Percentiles rank a stretch among this genome's conserved stretches.
Evolutionary conservation across 768 basidiomycete species (phyloP).

Genomic region (Naganishia onofrii): DNA sequence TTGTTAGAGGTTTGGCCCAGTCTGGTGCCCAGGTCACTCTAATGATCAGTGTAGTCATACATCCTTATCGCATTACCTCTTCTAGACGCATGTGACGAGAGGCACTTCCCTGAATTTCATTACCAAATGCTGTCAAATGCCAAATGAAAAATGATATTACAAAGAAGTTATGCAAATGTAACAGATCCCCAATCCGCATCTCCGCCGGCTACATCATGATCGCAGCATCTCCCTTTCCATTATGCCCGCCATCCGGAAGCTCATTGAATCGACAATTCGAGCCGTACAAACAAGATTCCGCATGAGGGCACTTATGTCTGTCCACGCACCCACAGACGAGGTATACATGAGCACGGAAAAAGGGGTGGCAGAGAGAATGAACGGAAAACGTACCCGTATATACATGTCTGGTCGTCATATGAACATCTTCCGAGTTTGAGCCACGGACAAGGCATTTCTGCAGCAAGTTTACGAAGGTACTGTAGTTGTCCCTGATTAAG

Average conservation of each 20-base stretch:
- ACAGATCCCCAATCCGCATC: no score
- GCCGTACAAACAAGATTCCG: conserved; percentile 33
- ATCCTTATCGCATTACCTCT: no score
- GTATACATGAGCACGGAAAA: neutral
- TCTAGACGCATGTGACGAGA: no score
- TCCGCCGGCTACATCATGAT: conserved; percentile 11
- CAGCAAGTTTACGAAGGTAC: conserved; percentile 39
- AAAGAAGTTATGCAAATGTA: no score
- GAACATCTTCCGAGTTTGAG: conserved; percentile 37
- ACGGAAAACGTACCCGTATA: conserved; percentile 40
- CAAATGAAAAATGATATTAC: no score
- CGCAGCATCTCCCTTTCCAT: conserved; percentile 15
- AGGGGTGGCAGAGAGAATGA: neutral
- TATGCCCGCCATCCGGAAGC: conserved; percentile 29
- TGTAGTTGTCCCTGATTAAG: conserved; percentile 34
- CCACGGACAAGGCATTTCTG: conserved; percentile 45
- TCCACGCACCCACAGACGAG: neutral
- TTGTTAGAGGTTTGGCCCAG: no score
- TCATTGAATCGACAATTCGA: conserved; percentile 30
- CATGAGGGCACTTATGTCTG: conserved; percentile 42
- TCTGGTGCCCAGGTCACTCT: no score
- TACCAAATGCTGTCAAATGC: no score
- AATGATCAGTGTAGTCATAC: no score
- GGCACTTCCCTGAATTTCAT: no score
- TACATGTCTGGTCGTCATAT: conserved; percentile 40